Base-by-base conservation (phyloP, 148 eudicot genomes). In the Vaccinium corymbosum region DNA sequence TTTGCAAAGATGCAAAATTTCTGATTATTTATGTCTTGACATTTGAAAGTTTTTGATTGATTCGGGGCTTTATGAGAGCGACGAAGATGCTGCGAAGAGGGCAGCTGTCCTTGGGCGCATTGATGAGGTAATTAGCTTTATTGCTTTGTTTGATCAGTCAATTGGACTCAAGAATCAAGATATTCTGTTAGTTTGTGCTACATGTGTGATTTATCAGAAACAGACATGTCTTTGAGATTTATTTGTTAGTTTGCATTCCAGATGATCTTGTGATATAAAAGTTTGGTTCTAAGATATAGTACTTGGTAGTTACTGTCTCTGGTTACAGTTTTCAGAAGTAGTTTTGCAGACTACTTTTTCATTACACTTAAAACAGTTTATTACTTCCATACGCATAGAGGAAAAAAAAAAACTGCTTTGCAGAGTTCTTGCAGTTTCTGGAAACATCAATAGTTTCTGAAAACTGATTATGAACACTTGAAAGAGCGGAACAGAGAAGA, bases 11-110 rank as follows among this genome's bases (percentile, higher is more conserved):
- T 80, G 35, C 1, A 53, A 50, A 32, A 62, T 20, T 15, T 68
- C 16, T 72, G 56, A 78, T 55, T 74, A 0, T 59, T 83, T 16
- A 55, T 14, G 1, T 50, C n/a, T 77, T 64, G 32, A n/a, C 75
- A 13, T 66, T 50, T 56, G 14, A 83, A 75, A 93, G 95, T 84
- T 88, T 79, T 85, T 93, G 88, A 79, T 88, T 70, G 90, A 90
- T 84, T 90, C 90, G 73, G 92, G 89, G 83, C 90, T 91, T 62
- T 93, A 88, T 29, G 94, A 93, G 88, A 91, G 90, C 80, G 75
- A 82, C 42, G 93, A 91, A 29, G 95, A 89, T 56, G 85, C 85
- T 57, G 89, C 84, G 38, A 93, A 84, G 88, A 88, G 94, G 84
- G 92, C 86, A 79, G 90, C 85, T 50, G 94, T 93, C 52, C 92